These are phyloP conservation scores for Pythium rishiriense DNA, from an alignment of 352 stramenopile genomes.

Conservation along the genomic window DNA sequence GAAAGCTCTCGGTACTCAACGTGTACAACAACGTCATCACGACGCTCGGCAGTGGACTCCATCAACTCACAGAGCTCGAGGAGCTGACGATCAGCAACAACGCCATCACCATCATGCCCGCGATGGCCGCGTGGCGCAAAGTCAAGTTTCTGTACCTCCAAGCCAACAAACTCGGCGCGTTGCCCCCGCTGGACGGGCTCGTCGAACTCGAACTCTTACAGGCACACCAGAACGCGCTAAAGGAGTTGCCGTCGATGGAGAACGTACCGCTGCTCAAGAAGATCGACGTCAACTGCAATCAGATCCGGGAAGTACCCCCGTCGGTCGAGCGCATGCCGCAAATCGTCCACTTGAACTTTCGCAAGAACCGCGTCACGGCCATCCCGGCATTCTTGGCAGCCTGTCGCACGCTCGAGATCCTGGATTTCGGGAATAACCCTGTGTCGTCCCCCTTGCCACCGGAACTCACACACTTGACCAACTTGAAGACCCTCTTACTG, in stretches of 20 bases:
- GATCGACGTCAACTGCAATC: conserved; percentile 79
- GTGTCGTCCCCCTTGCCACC: conserved; percentile 43
- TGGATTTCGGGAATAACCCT: conserved; percentile 72
- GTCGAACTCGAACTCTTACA: conserved; percentile 64
- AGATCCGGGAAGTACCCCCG: conserved; percentile 46
- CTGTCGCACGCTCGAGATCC: conserved; percentile 59
- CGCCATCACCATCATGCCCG: conserved; percentile 38
- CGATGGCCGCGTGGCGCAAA: conserved; percentile 51
- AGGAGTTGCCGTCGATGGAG: conserved; percentile 58
- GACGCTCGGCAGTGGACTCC: conserved; percentile 46
- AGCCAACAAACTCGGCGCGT: conserved; percentile 45
- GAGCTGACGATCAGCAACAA: conserved; percentile 81
- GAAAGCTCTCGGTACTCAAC: conserved; percentile 57
- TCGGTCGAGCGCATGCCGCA: conserved; percentile 55
- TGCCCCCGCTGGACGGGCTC: conserved; percentile 52
- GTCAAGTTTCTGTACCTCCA: conserved; percentile 59
- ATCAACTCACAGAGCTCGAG: conserved; percentile 52
- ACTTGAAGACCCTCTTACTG: conserved; percentile 70
- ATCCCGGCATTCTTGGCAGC: conserved; percentile 46
- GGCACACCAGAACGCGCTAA: conserved; percentile 62
- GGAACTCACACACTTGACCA: conserved; percentile 41
- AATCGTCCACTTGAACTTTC: conserved; percentile 66
- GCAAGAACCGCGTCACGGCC: conserved; percentile 54
- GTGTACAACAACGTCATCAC: conserved; percentile 79
- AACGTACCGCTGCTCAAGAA: conserved; percentile 66